phyloP scores from a whole-genome alignment of 208 protist genomes.

The Trichomonas vaginalis region DNA sequence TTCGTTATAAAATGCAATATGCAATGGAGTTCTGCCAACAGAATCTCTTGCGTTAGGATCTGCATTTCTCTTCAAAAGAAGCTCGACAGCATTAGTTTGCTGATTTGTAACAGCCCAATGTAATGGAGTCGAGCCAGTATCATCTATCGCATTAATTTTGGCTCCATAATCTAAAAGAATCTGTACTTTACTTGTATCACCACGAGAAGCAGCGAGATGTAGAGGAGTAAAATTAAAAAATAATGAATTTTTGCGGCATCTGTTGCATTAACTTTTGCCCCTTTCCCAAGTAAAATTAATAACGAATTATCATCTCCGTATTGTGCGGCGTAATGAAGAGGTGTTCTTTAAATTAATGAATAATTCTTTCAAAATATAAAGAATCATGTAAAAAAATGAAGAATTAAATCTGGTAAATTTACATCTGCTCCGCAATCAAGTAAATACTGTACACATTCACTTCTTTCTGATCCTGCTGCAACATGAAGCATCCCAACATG shows the following conservation, averaged over 20 bases:
- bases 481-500: not conserved
- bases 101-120: not conserved
- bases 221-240: not conserved
- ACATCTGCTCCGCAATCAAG: not conserved
- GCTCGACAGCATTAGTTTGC: not conserved
- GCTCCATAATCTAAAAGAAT: not conserved
- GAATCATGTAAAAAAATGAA: not conserved
- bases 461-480: not conserved
- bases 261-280: not conserved
- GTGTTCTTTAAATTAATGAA: not conserved
- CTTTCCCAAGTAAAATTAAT: not conserved
- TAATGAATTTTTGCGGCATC: not conserved
- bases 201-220: not conserved
- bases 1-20: not conserved
- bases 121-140: not conserved
- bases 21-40: not conserved
- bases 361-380: not conserved
- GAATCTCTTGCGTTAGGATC: not conserved
- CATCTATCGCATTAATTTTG: not conserved
- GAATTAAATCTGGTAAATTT: not conserved
- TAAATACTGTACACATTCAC: not conserved
- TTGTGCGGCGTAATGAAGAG: not conserved
- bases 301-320: not conserved
- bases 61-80: not conserved
- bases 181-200: not conserved